Conservation (phyloP, 768 basidiomycete species). For the Kwoniella botswanensis region DNA sequence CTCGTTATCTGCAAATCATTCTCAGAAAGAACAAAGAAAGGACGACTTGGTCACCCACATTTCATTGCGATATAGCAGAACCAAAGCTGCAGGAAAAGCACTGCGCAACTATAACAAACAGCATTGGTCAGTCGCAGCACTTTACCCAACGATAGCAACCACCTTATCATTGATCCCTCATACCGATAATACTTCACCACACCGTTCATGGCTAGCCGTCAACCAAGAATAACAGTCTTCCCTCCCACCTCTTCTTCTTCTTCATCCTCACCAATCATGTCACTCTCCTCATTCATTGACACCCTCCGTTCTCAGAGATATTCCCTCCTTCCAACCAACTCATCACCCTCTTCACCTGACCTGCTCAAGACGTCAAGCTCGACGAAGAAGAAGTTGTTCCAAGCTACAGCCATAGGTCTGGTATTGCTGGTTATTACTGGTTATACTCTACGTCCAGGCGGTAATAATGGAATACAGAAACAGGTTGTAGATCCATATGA, state of each 20-base stretch:
- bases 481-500: not conserved
- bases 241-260: slow-evolving; percentile 6
- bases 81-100: too few relatives aligned
- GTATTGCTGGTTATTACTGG: slow-evolving; percentile 6
- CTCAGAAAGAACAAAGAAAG: too few relatives aligned
- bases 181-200: not conserved
- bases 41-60: too few relatives aligned
- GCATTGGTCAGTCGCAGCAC: too few relatives aligned
- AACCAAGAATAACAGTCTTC: slow-evolving; percentile 21
- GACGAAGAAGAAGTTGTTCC: slow-evolving; percentile 12
- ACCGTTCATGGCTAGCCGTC: not conserved
- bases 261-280: slow-evolving; percentile 3
- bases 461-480: not conserved
- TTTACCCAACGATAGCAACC: too few relatives aligned
- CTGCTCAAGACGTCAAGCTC: not conserved
- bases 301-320: slow-evolving; percentile 17
- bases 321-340: slow-evolving; percentile 14
- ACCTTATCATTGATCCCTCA: too few relatives aligned
- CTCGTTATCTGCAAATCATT: too few relatives aligned
- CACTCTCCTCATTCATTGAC: slow-evolving; percentile 15
- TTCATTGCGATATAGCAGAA: too few relatives aligned
- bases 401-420: slow-evolving; percentile 6
- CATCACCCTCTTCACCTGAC: slow-evolving; percentile 5
- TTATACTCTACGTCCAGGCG: not conserved
- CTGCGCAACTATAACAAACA: too few relatives aligned